Base-by-base conservation (phyloP, 225 moss, liverwort and hornwort species). In the Rhytidiadelphus loreus region DNA sequence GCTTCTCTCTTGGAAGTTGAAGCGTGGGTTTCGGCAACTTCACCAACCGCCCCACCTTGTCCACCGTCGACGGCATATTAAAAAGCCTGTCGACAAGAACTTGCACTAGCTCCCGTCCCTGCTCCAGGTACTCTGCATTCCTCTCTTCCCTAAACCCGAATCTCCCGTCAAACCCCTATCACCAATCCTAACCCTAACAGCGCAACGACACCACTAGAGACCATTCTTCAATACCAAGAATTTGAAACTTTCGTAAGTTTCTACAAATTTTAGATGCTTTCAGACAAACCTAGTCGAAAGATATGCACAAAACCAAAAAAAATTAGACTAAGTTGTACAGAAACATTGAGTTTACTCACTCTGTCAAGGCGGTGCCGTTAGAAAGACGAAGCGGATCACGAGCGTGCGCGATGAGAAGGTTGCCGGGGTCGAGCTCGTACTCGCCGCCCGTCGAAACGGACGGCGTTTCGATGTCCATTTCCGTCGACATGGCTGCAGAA, bases 1-100 rank as follows among this genome's bases (percentile, higher is more conserved):
- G 99, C 92, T 99, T 99, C 69, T 99, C 99, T 85, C 99, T 89
- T 21, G 99, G 99, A 41, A 99, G 96, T 41, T 91, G 93, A 61
- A 96, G 92, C 9, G 87, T 87, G 10, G 99, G 97, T 75, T 94
- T 92, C 15, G 99, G 97, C 90, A 99, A 90, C 52, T 93, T 95
- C 69, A 96, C 96, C 83, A 99, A 90, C 60, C 99, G 94, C 68
- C 99, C 99, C 56, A 91, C 93, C 91, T 96, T 97, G 80, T 99
- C 99, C 60, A 95, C 91, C 11, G 93, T 95, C 22, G 95, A 95
- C 30, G 99, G 97, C 85, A 99, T 85, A 68, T 96, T 94, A 37
- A 93, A 92, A 43, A 93, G 84, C 87, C 84, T 72, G 23, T 96
- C 95, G 39, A 92, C 91, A 41, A 99, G 96, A 55, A 94, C 88